Evolutionary conservation across 164 flowering plant genomes (phyloP).

Genomic region (Hamamelis virginiana): DNA sequence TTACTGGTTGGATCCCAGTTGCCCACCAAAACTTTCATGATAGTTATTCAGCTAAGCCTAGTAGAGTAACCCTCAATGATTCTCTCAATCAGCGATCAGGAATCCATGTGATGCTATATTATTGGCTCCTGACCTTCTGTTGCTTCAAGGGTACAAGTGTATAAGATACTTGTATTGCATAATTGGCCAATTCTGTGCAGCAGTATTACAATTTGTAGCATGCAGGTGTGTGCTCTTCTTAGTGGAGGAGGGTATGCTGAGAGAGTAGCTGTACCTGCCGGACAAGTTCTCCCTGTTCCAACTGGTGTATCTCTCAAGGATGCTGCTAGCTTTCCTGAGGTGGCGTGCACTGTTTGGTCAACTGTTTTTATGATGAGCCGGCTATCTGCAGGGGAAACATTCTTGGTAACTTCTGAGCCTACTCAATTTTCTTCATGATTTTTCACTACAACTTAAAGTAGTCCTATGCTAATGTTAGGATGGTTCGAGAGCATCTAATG

Average conservation of each 20-base stretch:
- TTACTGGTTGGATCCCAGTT: no score
- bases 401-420: conserved; percentile 50
- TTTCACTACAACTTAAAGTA: not conserved
- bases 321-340: conserved; percentile 93
- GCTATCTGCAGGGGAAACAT: conserved; percentile 75
- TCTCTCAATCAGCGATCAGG: no score
- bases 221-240: conserved; percentile 94
- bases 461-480: not conserved
- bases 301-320: conserved; percentile 75
- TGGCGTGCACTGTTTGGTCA: conserved; percentile 98
- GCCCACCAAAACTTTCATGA: no score
- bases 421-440: no score
- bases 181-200: no score
- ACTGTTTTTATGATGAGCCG: conserved; percentile 86
- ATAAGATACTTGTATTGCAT: no score
- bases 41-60: no score
- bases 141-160: no score
- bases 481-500: not conserved
- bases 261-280: conserved; percentile 86
- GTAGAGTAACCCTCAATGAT: no score
- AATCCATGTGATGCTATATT: no score
- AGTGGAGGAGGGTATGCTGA: conserved; percentile 97
- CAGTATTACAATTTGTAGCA: not conserved
- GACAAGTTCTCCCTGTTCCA: conserved; percentile 88
- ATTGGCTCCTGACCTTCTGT: no score